These are phyloP conservation scores for Scutellaria minor DNA, from an alignment of 257 asterid genomes.

Conservation along the genomic window DNA sequence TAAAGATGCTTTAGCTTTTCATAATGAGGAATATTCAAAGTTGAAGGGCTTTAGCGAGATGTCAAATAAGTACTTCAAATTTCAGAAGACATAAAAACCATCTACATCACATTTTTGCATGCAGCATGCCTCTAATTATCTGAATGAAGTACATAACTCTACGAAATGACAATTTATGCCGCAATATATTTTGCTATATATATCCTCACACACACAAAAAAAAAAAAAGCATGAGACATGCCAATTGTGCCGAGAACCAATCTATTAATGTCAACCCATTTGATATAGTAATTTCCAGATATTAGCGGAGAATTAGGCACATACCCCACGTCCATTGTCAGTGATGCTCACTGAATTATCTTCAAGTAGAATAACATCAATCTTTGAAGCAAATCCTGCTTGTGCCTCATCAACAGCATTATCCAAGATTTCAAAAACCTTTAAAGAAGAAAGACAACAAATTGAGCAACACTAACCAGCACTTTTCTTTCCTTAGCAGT, in stretches of 20 bases:
- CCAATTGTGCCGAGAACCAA: conserved; percentile 4
- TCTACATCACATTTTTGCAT: neutral
- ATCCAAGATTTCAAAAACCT: conserved; percentile 97
- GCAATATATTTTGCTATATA: neutral
- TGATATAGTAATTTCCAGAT: neutral
- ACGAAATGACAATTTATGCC: neutral
- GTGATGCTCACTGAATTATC: conserved; percentile 91
- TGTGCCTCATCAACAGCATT: conserved; percentile 98
- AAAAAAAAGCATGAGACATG: neutral
- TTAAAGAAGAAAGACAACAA: conserved; percentile 30
- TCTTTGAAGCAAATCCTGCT: conserved; percentile 89
- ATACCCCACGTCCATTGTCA: conserved; percentile 98
- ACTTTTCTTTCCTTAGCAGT: neutral
- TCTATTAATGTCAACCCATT: conserved; percentile 2
- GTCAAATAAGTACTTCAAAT: neutral
- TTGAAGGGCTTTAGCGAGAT: neutral
- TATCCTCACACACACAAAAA: neutral
- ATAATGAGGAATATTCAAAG: neutral
- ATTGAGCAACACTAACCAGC: conserved; percentile 28
- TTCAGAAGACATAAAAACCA: neutral
- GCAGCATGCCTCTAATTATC: neutral
- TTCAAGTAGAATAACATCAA: conserved; percentile 72
- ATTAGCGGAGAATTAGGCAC: conserved; percentile 38
- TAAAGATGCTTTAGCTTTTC: neutral
- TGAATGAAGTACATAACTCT: conserved; percentile 1